Base-by-base conservation (phyloP, 2,329 filamentous ascomycete species). In the Stachybotrys elegans region DNA sequence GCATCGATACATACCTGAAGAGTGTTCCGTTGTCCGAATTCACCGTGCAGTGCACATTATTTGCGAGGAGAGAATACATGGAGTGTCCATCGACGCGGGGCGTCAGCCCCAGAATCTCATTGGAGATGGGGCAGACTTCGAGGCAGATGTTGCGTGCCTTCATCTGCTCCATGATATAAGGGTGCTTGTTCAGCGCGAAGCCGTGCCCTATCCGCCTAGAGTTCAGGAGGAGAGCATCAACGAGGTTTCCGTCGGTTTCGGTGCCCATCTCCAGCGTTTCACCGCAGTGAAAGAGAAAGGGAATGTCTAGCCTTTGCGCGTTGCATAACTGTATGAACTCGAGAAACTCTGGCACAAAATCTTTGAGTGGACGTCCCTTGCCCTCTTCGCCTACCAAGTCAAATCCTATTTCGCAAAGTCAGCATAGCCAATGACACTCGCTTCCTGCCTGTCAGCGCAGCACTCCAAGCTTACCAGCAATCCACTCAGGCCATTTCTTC, bases 71-170 rank as follows among this genome's bases (percentile, higher is more conserved):
- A 48, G 74, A 70, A 31, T 87, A 86, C 58, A 84, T 78, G 14
- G 81, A 66, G 54, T 89, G 86, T 12, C 84, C 81, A 29, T 75
- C 73, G 45, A 82, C 74, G 37, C 78, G 74, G 8, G 81, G 75
- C 41, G 83, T 86, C 16, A 90, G 71, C 25, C 86, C 84, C 16
- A 89, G 66, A 1, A 89, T 70, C 67, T 90, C 86, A 56, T 89
- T 90, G 1, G 84, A 88, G 40, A 88, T 88, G 1, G 85, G 86
- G 52, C 86, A 89, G 2, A 86, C 67, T 65, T 90, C 86, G n/a
- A 90, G 70, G 51, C 84, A 87, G 25, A 89, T 76, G 9, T 72
- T 70, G n/a, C 70, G 68, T 46, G 71, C 63, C 60, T 78, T 81
- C 75, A 88, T 86, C 40, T 75, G 66, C 49, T 81, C 67, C 63